Base-by-base conservation (phyloP, 345 rosid species). In the Viola odorata region DNA sequence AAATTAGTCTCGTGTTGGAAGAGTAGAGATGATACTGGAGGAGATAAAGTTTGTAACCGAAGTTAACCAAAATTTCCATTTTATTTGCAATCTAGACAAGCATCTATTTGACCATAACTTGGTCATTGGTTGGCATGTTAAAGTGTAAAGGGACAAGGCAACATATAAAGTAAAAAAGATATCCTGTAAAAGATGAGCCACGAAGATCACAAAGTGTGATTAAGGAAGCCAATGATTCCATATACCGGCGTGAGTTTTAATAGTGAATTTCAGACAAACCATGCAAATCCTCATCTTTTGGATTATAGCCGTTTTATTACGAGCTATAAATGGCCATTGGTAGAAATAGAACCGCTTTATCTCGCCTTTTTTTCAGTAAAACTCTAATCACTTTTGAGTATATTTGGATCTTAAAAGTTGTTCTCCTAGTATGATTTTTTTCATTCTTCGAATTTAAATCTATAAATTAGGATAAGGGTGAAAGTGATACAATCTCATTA, bases 211-310 rank as follows among this genome's bases (percentile, higher is more conserved):
- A 1, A 14, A 16, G 11, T 8, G 38, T 23, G 42, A 14, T n/a
- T 4, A 64, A 17, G 53, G 60, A 7, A 59, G 59, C 58, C 57
- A 58, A 72, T 69, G 51, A 76, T 69, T 54, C 8, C 44, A n/a
- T n/a, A 15, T 37, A 14, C 2, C 37, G 71, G 77, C 82, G 75
- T 72, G 82, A 53, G 64, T 56, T 63, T 57, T 41, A 75, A 75
- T 37, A 75, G 80, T 55, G 38, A 17, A 52, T 59, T 69, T 62
- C 23, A 45, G 8, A 17, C 16, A 23, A 40, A 17, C 32, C 57
- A 55, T 63, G 40, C 5, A 37, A 5, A 14, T 10, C 57, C 15
- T 52, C 12, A 23, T 52, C 38, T 7, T 16, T 7, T 45, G 9
- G 50, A 45, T 12, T 14, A 5, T n/a, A 11, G 14, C 15, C 40